Evolutionary conservation across 768 basidiomycete species (phyloP).

Genomic region (Macrolepiota fuliginosa): DNA sequence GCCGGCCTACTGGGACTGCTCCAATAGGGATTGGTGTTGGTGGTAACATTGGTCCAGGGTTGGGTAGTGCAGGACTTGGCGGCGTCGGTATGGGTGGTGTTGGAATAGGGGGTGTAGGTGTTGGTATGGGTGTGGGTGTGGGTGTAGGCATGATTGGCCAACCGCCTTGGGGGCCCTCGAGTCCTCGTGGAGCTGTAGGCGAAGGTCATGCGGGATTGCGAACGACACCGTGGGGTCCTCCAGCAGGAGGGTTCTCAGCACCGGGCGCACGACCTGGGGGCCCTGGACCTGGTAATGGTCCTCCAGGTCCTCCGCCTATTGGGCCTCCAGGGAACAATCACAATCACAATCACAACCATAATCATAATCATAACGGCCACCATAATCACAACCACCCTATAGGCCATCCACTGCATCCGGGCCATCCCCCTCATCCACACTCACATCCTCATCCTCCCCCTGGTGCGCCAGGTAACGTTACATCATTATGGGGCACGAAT

Average conservation of each 20-base stretch:
- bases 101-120: not conserved
- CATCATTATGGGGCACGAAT: conserved; percentile 37
- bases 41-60: not conserved
- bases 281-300: not conserved
- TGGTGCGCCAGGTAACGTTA: conserved; percentile 12
- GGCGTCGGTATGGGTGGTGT: conserved; percentile 15
- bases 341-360: conserved; percentile 4
- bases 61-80: not conserved
- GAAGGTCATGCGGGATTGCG: conserved; percentile 17
- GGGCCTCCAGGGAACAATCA: conserved; percentile 20
- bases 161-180: conserved; percentile 9
- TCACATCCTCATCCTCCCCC: conserved; percentile 7
- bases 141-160: conserved; percentile 11
- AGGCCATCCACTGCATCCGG: conserved; percentile 12
- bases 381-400: conserved; percentile 16
- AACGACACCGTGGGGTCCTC: conserved; percentile 22
- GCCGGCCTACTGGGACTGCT: conserved; percentile 32
- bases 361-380: conserved; percentile 1
- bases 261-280: conserved; percentile 20
- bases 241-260: conserved; percentile 15
- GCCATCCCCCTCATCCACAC: not conserved
- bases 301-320: conserved; percentile 26
- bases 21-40: conserved; percentile 20
- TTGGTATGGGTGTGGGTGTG: not conserved
- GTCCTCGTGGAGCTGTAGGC: conserved; percentile 14